Evolutionary conservation across 169 alveolate genomes (phyloP).

Genomic region (Plasmodium vivax): DNA sequence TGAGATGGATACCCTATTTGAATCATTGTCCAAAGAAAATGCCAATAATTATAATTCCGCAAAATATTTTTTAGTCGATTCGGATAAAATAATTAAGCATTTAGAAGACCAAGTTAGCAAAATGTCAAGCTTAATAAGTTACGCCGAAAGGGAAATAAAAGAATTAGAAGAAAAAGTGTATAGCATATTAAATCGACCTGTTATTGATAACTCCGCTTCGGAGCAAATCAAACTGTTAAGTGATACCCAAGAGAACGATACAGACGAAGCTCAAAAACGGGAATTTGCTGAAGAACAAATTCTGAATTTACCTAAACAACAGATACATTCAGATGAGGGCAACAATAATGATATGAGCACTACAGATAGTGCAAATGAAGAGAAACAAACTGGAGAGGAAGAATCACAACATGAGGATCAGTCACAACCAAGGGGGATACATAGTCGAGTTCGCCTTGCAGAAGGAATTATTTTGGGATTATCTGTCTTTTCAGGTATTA

Average conservation of each 20-base stretch:
- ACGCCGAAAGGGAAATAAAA: not conserved
- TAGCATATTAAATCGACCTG: not conserved
- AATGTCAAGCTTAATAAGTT: not conserved
- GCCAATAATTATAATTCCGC: not conserved
- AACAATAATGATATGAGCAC: not conserved
- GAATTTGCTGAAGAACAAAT: not conserved
- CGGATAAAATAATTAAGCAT: not conserved
- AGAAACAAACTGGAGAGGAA: not conserved
- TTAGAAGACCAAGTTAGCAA: not conserved
- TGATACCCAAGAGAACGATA: not conserved
- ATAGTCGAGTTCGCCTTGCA: not conserved
- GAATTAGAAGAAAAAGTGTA: not conserved
- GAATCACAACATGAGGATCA: not conserved
- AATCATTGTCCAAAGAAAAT: not conserved
- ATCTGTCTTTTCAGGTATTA: not conserved
- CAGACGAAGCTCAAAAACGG: not conserved
- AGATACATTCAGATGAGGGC: not conserved
- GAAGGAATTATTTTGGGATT: constrained; percentile 4
- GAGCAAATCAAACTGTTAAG: not conserved
- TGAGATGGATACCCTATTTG: not conserved
- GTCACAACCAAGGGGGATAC: not conserved
- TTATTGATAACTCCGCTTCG: not conserved
- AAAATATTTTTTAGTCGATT: not conserved
- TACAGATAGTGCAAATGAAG: not conserved
- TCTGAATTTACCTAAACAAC: too few relatives aligned